phyloP scores from a whole-genome alignment of 495 filamentous ascomycete species.

The Cudoniella acicularis region DNA sequence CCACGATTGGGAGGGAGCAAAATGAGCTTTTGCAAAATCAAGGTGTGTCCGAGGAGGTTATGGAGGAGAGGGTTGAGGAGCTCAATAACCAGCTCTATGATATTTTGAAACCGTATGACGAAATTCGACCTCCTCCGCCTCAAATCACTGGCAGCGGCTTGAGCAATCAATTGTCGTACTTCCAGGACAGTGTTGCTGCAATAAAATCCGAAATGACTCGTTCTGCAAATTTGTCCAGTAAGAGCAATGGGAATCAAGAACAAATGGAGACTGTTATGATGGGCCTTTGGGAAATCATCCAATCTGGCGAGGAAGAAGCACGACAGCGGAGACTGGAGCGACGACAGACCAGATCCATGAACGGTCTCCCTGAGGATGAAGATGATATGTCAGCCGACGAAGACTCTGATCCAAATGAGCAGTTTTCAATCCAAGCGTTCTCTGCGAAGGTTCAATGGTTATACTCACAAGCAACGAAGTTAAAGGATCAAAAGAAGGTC shows the following conservation, averaged over 20 bases:
- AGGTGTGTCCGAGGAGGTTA: constrained; percentile 27
- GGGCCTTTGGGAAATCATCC: constrained; percentile 71
- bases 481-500: constrained; percentile 81
- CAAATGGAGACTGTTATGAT: constrained; percentile 58
- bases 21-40: not conserved
- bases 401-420: constrained; percentile 44
- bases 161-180: constrained; percentile 51
- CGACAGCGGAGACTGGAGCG: constrained; percentile 49
- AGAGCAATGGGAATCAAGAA: constrained; percentile 30
- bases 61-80: constrained; percentile 43
- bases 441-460: constrained; percentile 74
- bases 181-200: constrained; percentile 39
- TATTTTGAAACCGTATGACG: constrained; percentile 45
- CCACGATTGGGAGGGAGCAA: constrained; percentile 32
- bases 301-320: constrained; percentile 57
- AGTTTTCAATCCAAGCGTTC: constrained; percentile 66
- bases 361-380: constrained; percentile 44
- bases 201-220: constrained; percentile 30
- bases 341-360: constrained; percentile 35
- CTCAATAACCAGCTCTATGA: constrained; percentile 49
- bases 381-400: constrained; percentile 42
- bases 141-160: constrained; percentile 39
- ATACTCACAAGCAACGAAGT: constrained; percentile 55
- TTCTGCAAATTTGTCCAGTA: constrained; percentile 9
- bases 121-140: constrained; percentile 46